Percentiles rank a stretch among this genome's conserved stretches.
phyloP scores from a whole-genome alignment of 805 yeast genomes.

The Cyberlindnera euphorbiae region DNA sequence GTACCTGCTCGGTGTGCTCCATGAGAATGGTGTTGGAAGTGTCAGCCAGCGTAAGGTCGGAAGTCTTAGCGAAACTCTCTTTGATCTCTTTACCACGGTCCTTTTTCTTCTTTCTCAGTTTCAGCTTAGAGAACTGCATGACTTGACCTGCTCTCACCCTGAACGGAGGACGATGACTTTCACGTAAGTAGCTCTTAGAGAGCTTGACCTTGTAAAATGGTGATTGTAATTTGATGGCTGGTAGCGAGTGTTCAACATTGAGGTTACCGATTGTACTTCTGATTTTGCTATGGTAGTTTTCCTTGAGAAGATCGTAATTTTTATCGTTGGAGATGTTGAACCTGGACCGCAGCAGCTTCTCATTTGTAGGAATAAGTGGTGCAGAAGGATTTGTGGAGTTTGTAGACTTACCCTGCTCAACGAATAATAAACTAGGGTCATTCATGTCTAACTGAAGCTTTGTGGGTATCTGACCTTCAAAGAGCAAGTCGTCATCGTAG shows the following conservation, averaged over 20 bases:
- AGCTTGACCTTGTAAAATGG: constrained; percentile 85
- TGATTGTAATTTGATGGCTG: constrained; percentile 80
- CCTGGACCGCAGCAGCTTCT: constrained; percentile 49
- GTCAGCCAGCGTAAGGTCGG: constrained; percentile 82
- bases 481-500: constrained; percentile 65
- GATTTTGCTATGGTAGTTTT: constrained; percentile 85
- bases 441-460: constrained; percentile 70
- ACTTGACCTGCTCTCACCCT: constrained; percentile 71
- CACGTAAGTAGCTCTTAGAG: constrained; percentile 61
- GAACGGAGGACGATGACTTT: constrained; percentile 77
- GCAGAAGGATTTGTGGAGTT: constrained; percentile 9
- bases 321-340: constrained; percentile 87
- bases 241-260: constrained; percentile 85
- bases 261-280: constrained; percentile 90
- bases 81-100: constrained; percentile 80
- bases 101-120: constrained; percentile 77
- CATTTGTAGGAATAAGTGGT: constrained; percentile 44
- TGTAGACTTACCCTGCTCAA: constrained; percentile 34
- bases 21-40: constrained; percentile 69
- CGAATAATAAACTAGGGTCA: constrained; percentile 75
- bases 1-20: constrained; percentile 90
- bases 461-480: constrained; percentile 54
- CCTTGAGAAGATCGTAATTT: constrained; percentile 75
- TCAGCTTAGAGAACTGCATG: constrained; percentile 70
- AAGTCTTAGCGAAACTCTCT: constrained; percentile 65